Percentiles rank a stretch among this genome's conserved stretches.
Evolutionary conservation across 495 filamentous ascomycete species (phyloP).

Genomic region (Penicillium samsonianum): DNA sequence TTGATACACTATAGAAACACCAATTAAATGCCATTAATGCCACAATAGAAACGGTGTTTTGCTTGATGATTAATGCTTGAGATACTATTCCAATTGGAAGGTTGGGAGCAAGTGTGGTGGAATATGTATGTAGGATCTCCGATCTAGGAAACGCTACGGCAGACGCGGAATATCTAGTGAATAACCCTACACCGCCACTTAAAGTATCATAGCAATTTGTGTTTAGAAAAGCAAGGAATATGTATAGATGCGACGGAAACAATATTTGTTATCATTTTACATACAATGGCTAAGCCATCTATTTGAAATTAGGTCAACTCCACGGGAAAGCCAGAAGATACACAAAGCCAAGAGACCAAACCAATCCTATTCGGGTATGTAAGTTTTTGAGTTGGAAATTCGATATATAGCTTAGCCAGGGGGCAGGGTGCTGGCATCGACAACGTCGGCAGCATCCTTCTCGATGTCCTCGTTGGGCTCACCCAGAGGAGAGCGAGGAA

Average conservation of each 20-base stretch:
- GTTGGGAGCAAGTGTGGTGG: too few relatives aligned
- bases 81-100: too few relatives aligned
- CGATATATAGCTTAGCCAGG: constrained; percentile 66
- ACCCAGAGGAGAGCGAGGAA: constrained; percentile 87
- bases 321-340: constrained; percentile 15
- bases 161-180: neutral
- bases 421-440: constrained; percentile 88
- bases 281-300: constrained; percentile 9
- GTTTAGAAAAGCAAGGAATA: neutral
- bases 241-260: constrained; percentile 2
- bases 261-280: constrained; percentile 12
- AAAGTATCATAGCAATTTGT: neutral
- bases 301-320: constrained; percentile 11
- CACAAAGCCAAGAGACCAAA: constrained; percentile 22
- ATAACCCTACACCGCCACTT: constrained; percentile 1
- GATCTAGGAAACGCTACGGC: neutral
- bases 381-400: constrained; percentile 19
- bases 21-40: too few relatives aligned
- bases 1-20: too few relatives aligned
- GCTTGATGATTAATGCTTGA: neutral
- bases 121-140: neutral
- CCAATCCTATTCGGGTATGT: constrained; percentile 30
- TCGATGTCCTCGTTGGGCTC: constrained; percentile 69
- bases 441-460: constrained; percentile 85
- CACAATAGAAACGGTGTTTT: neutral